Conservation (phyloP, 202 grass and related monocot genomes). For the Schoenoplectus triqueter region DNA sequence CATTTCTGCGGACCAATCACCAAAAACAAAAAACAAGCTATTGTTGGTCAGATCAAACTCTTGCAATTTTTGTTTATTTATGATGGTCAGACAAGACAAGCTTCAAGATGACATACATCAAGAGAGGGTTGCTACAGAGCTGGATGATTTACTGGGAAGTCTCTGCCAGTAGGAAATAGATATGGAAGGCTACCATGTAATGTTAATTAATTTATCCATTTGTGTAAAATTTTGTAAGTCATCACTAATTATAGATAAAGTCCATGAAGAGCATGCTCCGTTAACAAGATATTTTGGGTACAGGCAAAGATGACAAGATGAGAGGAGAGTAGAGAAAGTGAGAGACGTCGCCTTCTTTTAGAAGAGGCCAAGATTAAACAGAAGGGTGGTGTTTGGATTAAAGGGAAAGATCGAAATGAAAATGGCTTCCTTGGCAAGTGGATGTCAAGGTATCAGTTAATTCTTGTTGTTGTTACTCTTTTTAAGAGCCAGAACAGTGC, state of each 20-base stretch:
- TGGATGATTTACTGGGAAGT: conserved; percentile 61
- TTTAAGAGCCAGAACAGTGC: not conserved
- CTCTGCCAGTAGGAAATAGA: conserved; percentile 76
- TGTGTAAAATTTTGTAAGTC: not conserved
- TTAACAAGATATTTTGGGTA: conserved; percentile 24
- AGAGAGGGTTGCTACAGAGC: conserved; percentile 72
- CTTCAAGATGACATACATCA: conserved; percentile 74
- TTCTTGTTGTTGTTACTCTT: not conserved
- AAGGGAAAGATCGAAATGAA: conserved; percentile 46
- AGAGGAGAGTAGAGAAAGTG: conserved; percentile 70
- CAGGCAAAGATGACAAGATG: conserved; percentile 67
- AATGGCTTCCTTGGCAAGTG: conserved; percentile 73
- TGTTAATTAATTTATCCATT: not conserved
- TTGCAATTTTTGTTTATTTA: not conserved
- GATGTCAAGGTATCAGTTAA: conserved; percentile 49
- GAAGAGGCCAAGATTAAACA: conserved; percentile 83
- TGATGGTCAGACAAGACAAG: conserved; percentile 59
- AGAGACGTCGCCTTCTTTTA: conserved; percentile 72
- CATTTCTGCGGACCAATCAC: not conserved
- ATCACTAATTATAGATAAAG: not conserved
- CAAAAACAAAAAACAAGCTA: not conserved
- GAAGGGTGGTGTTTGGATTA: conserved; percentile 82
- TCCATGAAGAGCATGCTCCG: not conserved
- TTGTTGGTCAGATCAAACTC: not conserved
- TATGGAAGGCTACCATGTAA: conserved; percentile 99